Evolutionary conservation across 2,329 filamentous ascomycete genomes (phyloP).

Genomic region (Talaromyces sp.): DNA sequence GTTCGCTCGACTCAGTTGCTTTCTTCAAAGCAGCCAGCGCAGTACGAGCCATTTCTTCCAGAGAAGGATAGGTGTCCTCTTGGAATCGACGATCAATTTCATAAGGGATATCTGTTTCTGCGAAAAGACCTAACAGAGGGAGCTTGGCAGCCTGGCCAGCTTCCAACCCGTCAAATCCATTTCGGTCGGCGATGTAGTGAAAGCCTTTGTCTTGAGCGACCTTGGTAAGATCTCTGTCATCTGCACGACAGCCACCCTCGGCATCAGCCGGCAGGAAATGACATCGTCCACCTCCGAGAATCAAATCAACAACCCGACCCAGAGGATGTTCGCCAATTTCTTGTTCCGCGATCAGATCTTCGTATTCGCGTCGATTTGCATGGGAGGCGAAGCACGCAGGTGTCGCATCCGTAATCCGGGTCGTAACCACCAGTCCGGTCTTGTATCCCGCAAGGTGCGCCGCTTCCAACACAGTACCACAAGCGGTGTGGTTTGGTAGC

Average conservation of each 20-base stretch:
- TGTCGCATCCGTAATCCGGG: slow-evolving; percentile 90
- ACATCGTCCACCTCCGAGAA: slow-evolving; percentile 89
- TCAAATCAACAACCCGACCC: slow-evolving; percentile 82
- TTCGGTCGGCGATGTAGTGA: slow-evolving; percentile 69
- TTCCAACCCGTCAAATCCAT: slow-evolving; percentile 71
- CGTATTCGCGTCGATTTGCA: slow-evolving; percentile 72
- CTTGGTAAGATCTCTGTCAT: slow-evolving; percentile 70
- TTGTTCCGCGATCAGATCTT: slow-evolving; percentile 88
- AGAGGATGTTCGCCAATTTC: slow-evolving; percentile 85
- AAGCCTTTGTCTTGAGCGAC: slow-evolving; percentile 76
- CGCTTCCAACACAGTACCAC: slow-evolving; percentile 89
- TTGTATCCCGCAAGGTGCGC: slow-evolving; percentile 88
- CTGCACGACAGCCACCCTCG: slow-evolving; percentile 74
- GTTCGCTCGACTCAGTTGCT: slow-evolving; percentile 77
- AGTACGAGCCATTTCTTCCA: slow-evolving; percentile 86
- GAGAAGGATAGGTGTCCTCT: slow-evolving; percentile 76
- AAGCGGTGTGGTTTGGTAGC: slow-evolving; percentile 77
- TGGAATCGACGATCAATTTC: slow-evolving; percentile 84
- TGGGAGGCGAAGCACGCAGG: slow-evolving; percentile 93
- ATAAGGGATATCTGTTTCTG: slow-evolving; percentile 78
- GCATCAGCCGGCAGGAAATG: slow-evolving; percentile 85
- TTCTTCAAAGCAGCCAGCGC: slow-evolving; percentile 75
- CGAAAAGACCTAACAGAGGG: slow-evolving; percentile 83
- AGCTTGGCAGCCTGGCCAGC: slow-evolving; percentile 66
- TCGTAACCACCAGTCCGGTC: slow-evolving; percentile 93